A percentile compares a stretch with the other conserved stretches of the same genome.
These are phyloP conservation scores for Aspergillus leporis DNA, from an alignment of 495 filamentous ascomycete genomes.

Conservation along the genomic window DNA sequence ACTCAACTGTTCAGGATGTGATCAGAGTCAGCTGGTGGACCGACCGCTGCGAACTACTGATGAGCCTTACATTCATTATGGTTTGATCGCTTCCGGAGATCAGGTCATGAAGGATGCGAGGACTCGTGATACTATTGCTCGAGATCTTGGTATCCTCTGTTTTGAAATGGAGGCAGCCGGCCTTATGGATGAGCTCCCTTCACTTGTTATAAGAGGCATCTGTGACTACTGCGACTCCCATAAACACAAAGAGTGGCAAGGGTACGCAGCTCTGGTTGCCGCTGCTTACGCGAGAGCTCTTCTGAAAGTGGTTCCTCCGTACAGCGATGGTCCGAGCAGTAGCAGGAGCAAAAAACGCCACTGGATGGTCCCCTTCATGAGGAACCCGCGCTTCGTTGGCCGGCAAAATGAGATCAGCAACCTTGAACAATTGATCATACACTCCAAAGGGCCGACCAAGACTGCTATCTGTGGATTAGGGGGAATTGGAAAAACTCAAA, in stretches of 20 bases:
- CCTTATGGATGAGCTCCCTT: no score
- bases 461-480: constrained; percentile 46
- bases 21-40: constrained; percentile 1
- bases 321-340: not conserved
- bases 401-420: constrained; percentile 2
- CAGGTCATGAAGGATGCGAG: constrained; percentile 1
- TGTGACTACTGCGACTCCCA: no score
- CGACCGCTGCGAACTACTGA: not conserved
- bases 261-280: not conserved
- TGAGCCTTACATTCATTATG: no score
- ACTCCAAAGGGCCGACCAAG: not conserved
- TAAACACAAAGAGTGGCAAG: no score
- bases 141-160: not conserved
- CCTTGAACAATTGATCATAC: not conserved
- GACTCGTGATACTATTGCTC: constrained; percentile 2
- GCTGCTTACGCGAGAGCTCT: not conserved
- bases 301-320: not conserved
- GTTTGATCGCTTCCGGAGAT: no score
- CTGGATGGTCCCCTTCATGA: no score
- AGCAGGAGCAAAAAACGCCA: not conserved
- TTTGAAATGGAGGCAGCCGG: not conserved
- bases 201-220: no score
- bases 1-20: not conserved
- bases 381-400: constrained; percentile 1
- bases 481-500: no score